phyloP scores from a whole-genome alignment of 2,329 filamentous ascomycete species.

The Ophiobolus disseminans region DNA sequence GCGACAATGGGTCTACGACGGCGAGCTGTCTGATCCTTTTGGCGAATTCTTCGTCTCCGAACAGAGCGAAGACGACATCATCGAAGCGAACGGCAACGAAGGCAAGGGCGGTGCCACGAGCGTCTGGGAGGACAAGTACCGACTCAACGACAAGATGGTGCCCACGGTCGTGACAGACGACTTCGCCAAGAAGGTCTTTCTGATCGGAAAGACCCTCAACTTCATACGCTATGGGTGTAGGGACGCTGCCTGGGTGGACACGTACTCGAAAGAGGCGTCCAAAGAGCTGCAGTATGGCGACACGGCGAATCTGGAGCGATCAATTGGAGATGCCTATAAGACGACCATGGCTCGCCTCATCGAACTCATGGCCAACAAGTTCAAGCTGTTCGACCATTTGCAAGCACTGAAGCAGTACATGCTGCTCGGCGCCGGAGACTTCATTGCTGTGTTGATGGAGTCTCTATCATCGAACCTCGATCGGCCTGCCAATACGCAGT shows the following conservation, averaged over 20 bases:
- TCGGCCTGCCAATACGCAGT: conserved; percentile 93
- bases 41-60: conserved; percentile 94
- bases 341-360: conserved; percentile 96
- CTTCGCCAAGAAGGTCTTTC: conserved; percentile 93
- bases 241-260: conserved; percentile 93
- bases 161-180: conserved; percentile 92
- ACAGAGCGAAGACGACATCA: conserved; percentile 65
- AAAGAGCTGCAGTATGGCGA: conserved; percentile 93
- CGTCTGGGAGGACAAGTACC: conserved; percentile 98
- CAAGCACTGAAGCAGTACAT: conserved; percentile 93
- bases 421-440: conserved; percentile 92
- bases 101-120: conserved; percentile 72
- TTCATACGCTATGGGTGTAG: conserved; percentile 96
- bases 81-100: conserved; percentile 50
- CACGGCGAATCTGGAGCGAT: conserved; percentile 86
- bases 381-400: conserved; percentile 91
- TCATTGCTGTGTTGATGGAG: conserved; percentile 96
- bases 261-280: conserved; percentile 90
- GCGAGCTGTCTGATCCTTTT: conserved; percentile 95
- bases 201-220: conserved; percentile 97
- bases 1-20: conserved; percentile 96
- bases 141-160: conserved; percentile 82
- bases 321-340: conserved; percentile 97
- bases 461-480: conserved; percentile 92
- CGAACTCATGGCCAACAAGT: conserved; percentile 92